Conservation (phyloP, 345 rosid genomes). For the Euphorbia tirucalli region DNA sequence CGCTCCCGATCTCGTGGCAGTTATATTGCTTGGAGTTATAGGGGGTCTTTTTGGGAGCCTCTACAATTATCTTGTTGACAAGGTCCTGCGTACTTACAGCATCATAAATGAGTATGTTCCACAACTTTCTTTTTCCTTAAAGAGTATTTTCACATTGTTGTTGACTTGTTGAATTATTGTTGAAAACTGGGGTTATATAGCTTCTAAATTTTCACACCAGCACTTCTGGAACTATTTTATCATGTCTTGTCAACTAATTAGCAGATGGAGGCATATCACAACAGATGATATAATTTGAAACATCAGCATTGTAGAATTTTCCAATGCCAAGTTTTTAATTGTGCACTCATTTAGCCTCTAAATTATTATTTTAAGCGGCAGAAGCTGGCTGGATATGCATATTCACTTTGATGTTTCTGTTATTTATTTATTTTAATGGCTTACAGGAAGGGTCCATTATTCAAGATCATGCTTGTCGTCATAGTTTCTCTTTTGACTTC, state of each 20-base stretch:
- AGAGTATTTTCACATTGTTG: neutral
- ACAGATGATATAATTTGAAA: no score
- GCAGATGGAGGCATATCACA: no score
- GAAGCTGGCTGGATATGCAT: neutral
- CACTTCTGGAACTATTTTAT: no score
- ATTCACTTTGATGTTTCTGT: neutral
- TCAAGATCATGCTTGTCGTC: constrained; percentile 69
- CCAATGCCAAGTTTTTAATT: no score
- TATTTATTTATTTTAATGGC: no score
- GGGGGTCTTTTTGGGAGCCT: constrained; percentile 89
- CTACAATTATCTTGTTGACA: constrained; percentile 79
- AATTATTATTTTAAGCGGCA: neutral
- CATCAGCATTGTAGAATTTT: no score
- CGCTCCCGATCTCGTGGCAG: constrained; percentile 66
- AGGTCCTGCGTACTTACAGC: constrained; percentile 79
- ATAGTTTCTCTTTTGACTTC: constrained; percentile 70
- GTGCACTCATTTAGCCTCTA: no score
- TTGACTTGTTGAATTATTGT: neutral
- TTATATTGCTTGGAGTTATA: constrained; percentile 65
- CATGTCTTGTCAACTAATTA: no score
- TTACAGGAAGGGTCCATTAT: constrained; percentile 78
- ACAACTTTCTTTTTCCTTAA: neutral
- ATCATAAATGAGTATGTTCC: constrained; percentile 71
- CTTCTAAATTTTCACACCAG: neutral
- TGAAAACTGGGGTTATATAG: neutral